These are phyloP conservation scores for Salvia sclarea DNA, from an alignment of 305 asterid genomes.

Conservation along the genomic window DNA sequence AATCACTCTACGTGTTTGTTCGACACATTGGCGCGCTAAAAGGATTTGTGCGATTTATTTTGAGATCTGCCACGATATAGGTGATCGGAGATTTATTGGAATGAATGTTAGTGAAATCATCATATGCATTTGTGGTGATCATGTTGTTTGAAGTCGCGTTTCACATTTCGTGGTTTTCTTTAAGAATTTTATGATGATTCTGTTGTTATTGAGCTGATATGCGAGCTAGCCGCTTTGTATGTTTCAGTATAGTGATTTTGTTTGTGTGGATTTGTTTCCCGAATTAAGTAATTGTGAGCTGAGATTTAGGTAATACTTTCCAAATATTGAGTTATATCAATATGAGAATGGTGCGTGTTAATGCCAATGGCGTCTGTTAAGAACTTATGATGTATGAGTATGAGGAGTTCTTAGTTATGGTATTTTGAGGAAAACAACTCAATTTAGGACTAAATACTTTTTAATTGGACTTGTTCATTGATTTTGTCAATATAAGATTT, in stretches of 20 bases:
- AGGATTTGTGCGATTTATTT: constrained; percentile 2
- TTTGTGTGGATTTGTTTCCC: background rate
- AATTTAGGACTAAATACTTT: background rate
- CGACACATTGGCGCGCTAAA: background rate
- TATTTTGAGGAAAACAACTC: constrained; percentile 6
- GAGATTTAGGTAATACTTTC: background rate
- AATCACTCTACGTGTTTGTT: constrained; percentile 13
- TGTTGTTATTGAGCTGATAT: constrained; percentile 16
- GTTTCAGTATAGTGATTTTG: constrained; percentile 1
- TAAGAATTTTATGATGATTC: constrained; percentile 13
- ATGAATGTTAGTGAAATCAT: constrained; percentile 23
- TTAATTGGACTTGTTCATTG: background rate
- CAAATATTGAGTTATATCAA: background rate
- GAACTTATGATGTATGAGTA: background rate
- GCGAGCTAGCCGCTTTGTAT: background rate
- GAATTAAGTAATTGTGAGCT: background rate
- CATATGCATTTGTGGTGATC: background rate
- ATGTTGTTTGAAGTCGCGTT: constrained; percentile 16
- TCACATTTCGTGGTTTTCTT: background rate
- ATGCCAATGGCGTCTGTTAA: background rate
- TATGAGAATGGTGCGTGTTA: background rate
- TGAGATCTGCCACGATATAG: constrained; percentile 35
- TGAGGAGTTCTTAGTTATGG: background rate
- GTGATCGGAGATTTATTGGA: constrained; percentile 17
- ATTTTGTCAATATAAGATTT: constrained; percentile 3